A percentile compares a stretch with the other conserved stretches of the same genome.
Conservation (phyloP, 768 basidiomycete genomes). For the Leccinum imitatum region DNA sequence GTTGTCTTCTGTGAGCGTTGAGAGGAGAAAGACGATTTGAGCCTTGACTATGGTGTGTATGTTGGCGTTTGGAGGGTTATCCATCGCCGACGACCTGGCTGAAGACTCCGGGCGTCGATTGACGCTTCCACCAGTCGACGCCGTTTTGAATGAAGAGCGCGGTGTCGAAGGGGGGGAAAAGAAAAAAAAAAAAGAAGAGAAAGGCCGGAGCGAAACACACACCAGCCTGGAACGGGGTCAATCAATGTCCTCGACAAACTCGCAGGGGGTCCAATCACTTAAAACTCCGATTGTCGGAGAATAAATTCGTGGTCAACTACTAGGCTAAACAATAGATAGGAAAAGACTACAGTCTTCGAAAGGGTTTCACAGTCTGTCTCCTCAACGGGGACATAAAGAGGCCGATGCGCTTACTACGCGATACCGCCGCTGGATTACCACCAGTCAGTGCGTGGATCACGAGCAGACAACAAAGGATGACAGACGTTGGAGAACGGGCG, state of each 20-base stretch:
- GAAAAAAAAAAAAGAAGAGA: conserved; percentile 25
- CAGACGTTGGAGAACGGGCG: conserved; percentile 7
- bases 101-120: conserved; percentile 73
- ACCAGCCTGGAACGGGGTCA: conserved; percentile 32
- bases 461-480: neutral
- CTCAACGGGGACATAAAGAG: conserved; percentile 9
- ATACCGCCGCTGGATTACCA: conserved; percentile 4
- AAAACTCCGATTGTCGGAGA: conserved; percentile 24
- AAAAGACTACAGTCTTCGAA: conserved; percentile 19
- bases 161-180: conserved; percentile 27
- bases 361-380: conserved; percentile 12
- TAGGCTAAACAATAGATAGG: too few species aligned
- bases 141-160: conserved; percentile 50
- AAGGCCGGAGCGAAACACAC: conserved; percentile 33
- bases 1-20: conserved; percentile 95
- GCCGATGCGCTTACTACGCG: neutral
- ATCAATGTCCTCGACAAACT: conserved; percentile 21
- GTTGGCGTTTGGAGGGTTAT: conserved; percentile 79
- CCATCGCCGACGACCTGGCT: conserved; percentile 81
- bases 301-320: conserved; percentile 1
- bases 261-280: conserved; percentile 14
- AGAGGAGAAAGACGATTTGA: conserved; percentile 96
- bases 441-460: neutral
- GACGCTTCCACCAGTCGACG: conserved; percentile 65
- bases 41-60: conserved; percentile 93